phyloP scores from a whole-genome alignment of 345 rosid species.

The Eucalyptus pumila region DNA sequence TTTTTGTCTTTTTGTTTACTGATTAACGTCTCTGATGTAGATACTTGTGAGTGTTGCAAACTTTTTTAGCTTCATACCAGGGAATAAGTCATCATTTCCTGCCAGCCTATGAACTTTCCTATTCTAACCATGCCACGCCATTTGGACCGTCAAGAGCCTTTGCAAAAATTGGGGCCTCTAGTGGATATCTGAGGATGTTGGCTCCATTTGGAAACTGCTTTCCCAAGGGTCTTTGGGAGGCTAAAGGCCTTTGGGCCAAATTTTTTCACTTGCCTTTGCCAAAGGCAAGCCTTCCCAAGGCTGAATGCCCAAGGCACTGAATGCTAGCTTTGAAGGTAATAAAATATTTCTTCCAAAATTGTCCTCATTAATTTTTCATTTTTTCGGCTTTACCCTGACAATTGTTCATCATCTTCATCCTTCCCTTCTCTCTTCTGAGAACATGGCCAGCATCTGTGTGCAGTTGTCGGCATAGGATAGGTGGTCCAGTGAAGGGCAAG shows the following conservation, averaged over 20 bases:
- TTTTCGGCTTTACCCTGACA: rapidly evolving
- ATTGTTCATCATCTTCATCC: too few relatives aligned
- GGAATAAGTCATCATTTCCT: background rate
- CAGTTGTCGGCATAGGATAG: rapidly evolving
- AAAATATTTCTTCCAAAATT: too few relatives aligned
- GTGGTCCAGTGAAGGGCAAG: too few relatives aligned
- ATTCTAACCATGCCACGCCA: background rate
- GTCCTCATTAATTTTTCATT: too few relatives aligned
- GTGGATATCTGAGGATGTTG: background rate
- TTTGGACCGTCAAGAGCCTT: background rate
- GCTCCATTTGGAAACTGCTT: too few relatives aligned
- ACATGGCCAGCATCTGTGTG: rapidly evolving
- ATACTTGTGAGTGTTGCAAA: background rate
- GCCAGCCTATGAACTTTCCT: background rate
- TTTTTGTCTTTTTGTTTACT: background rate
- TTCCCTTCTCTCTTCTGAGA: too few relatives aligned
- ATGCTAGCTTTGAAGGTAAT: too few relatives aligned
- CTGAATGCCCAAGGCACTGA: rapidly evolving
- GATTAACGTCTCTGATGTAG: background rate
- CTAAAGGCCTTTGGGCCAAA: too few relatives aligned
- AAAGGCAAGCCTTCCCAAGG: too few relatives aligned
- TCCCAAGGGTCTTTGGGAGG: too few relatives aligned
- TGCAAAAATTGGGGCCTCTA: background rate
- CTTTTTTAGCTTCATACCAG: background rate
- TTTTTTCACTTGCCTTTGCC: too few relatives aligned